A percentile compares a stretch with the other conserved stretches of the same genome.
Evolutionary conservation across 306 rosid species (phyloP).

Genomic region (Gillenia trifoliata): DNA sequence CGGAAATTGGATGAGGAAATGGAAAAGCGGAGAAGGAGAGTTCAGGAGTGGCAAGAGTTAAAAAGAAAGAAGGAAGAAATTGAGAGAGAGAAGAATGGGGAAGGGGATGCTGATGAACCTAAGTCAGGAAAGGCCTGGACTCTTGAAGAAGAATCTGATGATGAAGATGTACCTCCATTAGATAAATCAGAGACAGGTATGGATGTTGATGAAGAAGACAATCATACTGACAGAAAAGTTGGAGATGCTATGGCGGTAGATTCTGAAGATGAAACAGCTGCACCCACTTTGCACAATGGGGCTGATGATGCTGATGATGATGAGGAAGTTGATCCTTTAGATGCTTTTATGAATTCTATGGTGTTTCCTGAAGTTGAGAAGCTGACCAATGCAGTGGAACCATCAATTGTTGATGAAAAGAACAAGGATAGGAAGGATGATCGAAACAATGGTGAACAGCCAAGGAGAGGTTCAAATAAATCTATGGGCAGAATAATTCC

Average conservation of each 20-base stretch:
- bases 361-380: constrained; percentile 86
- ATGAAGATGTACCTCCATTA: constrained; percentile 56
- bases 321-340: constrained; percentile 80
- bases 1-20: constrained; percentile 79
- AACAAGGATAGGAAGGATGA: constrained; percentile 42
- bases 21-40: constrained; percentile 95
- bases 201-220: constrained; percentile 54
- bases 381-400: constrained; percentile 41
- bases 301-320: constrained; percentile 35
- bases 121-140: constrained; percentile 83
- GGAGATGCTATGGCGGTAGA: constrained; percentile 30
- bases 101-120: constrained; percentile 49
- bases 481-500: constrained; percentile 85
- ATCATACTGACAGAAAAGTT: constrained; percentile 33
- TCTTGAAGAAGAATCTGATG: constrained; percentile 93
- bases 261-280: constrained; percentile 38
- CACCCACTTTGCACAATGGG: constrained; percentile 37
- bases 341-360: constrained; percentile 93
- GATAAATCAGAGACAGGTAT: constrained; percentile 46
- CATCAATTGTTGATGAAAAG: constrained; percentile 33
- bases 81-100: constrained; percentile 67
- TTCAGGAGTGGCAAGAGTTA: constrained; percentile 92
- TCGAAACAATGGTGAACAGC: constrained; percentile 36
- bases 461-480: constrained; percentile 57
- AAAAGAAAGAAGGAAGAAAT: constrained; percentile 81